Percentiles rank a stretch among this genome's conserved stretches.
Conservation (phyloP, 2,329 filamentous ascomycete genomes). For the Xylaria sp. region DNA sequence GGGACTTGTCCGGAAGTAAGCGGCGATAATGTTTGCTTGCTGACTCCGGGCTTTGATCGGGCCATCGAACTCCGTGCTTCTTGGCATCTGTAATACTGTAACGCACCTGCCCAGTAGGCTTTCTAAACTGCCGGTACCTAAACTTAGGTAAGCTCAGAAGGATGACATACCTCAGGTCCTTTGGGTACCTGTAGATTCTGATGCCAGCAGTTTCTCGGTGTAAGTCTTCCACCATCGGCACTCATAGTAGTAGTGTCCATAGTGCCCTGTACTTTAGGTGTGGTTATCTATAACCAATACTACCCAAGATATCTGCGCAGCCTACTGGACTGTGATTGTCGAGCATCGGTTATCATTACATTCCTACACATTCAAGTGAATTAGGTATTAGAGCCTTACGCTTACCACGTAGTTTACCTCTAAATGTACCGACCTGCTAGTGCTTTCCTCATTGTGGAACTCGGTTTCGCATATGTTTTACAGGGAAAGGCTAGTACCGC, state of each 20-base stretch:
- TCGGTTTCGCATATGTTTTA: background rate
- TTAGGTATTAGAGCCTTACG: background rate
- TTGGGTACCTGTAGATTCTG: no score
- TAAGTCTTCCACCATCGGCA: no score
- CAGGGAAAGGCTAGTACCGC: background rate
- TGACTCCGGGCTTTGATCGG: background rate
- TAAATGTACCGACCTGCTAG: no score
- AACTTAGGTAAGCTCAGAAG: no score
- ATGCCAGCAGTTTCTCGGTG: no score
- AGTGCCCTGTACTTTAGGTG: no score
- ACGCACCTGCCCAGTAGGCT: no score
- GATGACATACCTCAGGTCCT: no score
- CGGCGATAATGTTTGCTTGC: conserved; percentile 5
- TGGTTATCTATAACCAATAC: background rate
- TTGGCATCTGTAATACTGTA: background rate
- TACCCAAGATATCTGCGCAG: background rate
- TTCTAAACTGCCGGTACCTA: no score
- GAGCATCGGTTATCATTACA: background rate
- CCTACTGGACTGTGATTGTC: background rate
- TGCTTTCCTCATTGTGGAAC: no score
- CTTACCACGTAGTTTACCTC: background rate
- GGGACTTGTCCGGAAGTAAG: conserved; percentile 10
- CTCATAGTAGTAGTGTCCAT: no score
- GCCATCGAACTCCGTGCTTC: background rate
- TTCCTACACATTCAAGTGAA: background rate